Base-by-base conservation (phyloP, 1,284 basidiomycete genomes). In the Sutorius eximius region DNA sequence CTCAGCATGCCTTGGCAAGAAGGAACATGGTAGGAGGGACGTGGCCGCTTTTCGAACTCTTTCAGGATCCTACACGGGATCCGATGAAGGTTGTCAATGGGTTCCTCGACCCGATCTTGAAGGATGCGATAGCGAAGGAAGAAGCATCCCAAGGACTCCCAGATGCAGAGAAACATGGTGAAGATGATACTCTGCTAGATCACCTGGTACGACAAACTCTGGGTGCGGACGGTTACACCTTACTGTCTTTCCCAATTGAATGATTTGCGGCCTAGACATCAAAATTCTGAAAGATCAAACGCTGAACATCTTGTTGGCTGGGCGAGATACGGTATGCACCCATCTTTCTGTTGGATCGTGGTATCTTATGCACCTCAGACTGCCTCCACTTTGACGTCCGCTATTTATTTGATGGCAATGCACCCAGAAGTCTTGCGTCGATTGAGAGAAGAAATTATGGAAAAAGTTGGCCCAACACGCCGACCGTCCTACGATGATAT, bases 391-490 rank as follows among this genome's bases (percentile, higher is more conserved):
- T 65, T 86, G 22, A 83, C 77, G 0, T 82, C 79, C 56, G 67
- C 73, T 9, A 61, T 83, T 6, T 87, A 87, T 64, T 73, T 82
- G 61, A 71, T 88, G 42, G 71, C 82, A 1, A 71, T 74, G 55
- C 71, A 86, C 59, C 82, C 81, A 2, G 56, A 72, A 0, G 72
- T 82, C 22, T 63, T 78, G 12, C 43, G 50, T 5, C 75, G 77
- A 4, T 68, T 86, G n/a, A 78, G 82, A 2, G 70, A 77, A 41
- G 85, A 86, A 65, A 75, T 87, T 44, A 53, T 83, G 4, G 66
- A 63, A 9, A 74, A 75, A 24, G 74, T 84, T n/a, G 82, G 82
- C 0, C 65, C 73, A 0, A 72, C 63, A 1, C 68, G 73, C 3
- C 65, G 74, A 15, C 83, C 84, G 2, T 77, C 75, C 0, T 80